phyloP scores from a whole-genome alignment of 2,329 filamentous ascomycete genomes.

The Didymella arachidicola region DNA sequence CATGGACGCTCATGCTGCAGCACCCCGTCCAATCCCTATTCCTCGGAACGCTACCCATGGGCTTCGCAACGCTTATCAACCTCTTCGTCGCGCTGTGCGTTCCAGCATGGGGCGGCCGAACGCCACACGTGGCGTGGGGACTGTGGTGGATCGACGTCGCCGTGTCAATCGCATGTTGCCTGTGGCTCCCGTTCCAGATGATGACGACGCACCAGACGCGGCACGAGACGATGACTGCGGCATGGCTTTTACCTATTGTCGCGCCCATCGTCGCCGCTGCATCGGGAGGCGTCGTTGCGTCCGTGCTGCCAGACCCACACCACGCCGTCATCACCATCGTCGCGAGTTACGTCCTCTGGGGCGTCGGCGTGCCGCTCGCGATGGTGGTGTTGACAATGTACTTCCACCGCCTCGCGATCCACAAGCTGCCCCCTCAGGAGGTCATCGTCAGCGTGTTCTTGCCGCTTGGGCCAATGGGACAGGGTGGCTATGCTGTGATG shows the following conservation, averaged over 20 bases:
- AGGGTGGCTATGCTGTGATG: constrained; percentile 68
- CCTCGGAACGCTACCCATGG: constrained; percentile 72
- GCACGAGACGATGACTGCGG: constrained; percentile 64
- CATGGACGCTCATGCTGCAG: constrained; percentile 71
- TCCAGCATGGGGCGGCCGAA: constrained; percentile 64
- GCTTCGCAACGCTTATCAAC: constrained; percentile 71
- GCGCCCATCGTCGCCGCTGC: constrained; percentile 70
- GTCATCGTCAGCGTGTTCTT: constrained; percentile 73
- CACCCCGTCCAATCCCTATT: constrained; percentile 74
- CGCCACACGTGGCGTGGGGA: constrained; percentile 55
- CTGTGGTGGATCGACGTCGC: constrained; percentile 60
- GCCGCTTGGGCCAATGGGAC: constrained; percentile 71
- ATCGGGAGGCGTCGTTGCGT: constrained; percentile 68
- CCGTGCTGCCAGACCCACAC: constrained; percentile 61
- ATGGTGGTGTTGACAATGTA: constrained; percentile 70
- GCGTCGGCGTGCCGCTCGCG: constrained; percentile 67
- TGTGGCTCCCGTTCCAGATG: constrained; percentile 43
- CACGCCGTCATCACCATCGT: constrained; percentile 69
- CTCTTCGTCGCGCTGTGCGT: constrained; percentile 69
- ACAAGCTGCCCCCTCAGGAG: constrained; percentile 70
- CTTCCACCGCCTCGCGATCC: constrained; percentile 72
- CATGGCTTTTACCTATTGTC: constrained; percentile 71
- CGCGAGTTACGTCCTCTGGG: constrained; percentile 72
- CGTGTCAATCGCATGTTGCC: constrained; percentile 53
- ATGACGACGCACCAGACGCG: constrained; percentile 40